Evolutionary conservation across 2,329 filamentous ascomycete species (phyloP).

Genomic region (Cyphellophora attinorum): DNA sequence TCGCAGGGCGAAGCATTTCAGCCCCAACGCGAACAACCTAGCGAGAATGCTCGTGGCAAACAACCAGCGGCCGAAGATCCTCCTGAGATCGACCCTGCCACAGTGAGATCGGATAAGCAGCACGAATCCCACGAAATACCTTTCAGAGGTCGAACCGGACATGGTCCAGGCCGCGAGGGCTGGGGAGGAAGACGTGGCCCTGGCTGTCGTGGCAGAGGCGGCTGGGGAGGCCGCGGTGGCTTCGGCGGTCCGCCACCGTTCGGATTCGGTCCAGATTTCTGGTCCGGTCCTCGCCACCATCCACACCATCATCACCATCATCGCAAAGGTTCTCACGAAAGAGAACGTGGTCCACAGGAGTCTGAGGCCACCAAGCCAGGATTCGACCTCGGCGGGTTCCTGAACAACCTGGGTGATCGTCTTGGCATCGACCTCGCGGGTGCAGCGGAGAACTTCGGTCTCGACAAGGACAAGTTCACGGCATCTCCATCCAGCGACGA

Average conservation of each 20-base stretch:
- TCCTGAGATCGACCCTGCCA: slow-evolving; percentile 17
- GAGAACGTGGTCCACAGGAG: slow-evolving; percentile 1
- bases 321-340: not conserved
- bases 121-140: not conserved
- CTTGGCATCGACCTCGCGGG: slow-evolving; percentile 22
- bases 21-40: slow-evolving; percentile 22
- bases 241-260: not conserved
- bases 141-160: not conserved
- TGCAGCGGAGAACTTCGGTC: slow-evolving; percentile 18
- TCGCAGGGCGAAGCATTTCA: slow-evolving; percentile 22
- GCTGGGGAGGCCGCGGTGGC: not conserved
- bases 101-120: slow-evolving; percentile 4
- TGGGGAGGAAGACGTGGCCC: not conserved
- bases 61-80: slow-evolving; percentile 15
- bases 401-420: slow-evolving; percentile 21
- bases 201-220: slow-evolving; percentile 1
- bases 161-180: not conserved
- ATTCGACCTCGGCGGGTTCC: slow-evolving; percentile 19
- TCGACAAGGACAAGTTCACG: slow-evolving; percentile 9
- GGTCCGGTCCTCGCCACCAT: not conserved
- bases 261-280: not conserved
- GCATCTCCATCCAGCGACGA: slow-evolving; percentile 8
- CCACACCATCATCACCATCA: not conserved
- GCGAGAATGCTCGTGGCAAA: slow-evolving; percentile 13
- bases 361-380: slow-evolving; percentile 1